A percentile compares a stretch with the other conserved stretches of the same genome.
These are phyloP conservation scores for Hansenula lynferdii DNA, from an alignment of 1,139 yeast genomes.

Conservation along the genomic window DNA sequence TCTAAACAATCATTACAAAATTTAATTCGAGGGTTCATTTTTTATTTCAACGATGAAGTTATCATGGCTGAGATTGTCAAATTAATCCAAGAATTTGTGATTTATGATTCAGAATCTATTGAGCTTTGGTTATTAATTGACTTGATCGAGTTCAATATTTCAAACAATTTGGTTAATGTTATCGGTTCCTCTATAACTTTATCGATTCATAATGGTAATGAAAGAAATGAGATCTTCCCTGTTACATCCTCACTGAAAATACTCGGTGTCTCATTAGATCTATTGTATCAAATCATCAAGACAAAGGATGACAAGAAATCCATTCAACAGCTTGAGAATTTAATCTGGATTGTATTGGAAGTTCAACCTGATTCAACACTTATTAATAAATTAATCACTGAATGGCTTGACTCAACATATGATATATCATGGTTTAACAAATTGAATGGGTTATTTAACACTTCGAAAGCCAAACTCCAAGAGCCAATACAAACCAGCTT, in stretches of 20 bases:
- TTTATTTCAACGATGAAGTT: constrained; percentile 19
- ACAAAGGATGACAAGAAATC: constrained; percentile 27
- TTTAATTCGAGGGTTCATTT: constrained; percentile 19
- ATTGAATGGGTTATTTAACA: constrained; percentile 30
- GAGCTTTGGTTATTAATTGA: constrained; percentile 4
- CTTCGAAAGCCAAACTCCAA: constrained; percentile 29
- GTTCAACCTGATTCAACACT: constrained; percentile 26
- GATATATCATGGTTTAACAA: constrained; percentile 33
- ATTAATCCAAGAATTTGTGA: constrained; percentile 23
- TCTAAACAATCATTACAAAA: constrained; percentile 22
- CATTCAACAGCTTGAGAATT: constrained; percentile 27
- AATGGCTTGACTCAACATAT: constrained; percentile 30
- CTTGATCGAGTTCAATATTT: constrained; percentile 12
- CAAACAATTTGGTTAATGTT: constrained; percentile 8
- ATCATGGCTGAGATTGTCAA: constrained; percentile 28
- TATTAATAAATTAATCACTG: constrained; percentile 21
- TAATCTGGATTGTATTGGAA: constrained; percentile 40
- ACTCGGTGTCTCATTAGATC: constrained; percentile 28
- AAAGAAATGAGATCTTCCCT: constrained; percentile 30
- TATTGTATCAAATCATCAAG: constrained; percentile 34
- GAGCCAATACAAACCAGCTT: constrained; percentile 17
- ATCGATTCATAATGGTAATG: constrained; percentile 27
- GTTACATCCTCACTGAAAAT: constrained; percentile 29
- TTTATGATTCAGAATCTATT: constrained; percentile 13
- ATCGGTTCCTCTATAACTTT: constrained; percentile 19